Conservation (phyloP, 2,329 filamentous ascomycete species). For the Fusarium sterilihyphosum region DNA sequence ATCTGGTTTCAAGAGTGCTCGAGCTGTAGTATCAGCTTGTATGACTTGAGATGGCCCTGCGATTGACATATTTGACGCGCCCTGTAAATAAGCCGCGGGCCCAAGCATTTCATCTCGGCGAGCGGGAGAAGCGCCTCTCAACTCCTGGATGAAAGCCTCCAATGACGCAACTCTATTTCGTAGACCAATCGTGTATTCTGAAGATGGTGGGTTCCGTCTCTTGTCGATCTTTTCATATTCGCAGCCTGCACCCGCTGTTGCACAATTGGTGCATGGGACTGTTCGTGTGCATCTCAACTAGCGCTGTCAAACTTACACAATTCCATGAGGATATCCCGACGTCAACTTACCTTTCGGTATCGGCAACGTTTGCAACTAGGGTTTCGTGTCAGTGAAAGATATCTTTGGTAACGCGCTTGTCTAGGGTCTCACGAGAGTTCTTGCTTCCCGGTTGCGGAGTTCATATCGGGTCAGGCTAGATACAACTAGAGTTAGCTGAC, state of each 20-base stretch:
- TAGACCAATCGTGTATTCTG: neutral
- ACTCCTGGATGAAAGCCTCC: neutral
- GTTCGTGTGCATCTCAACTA: constrained; percentile 6
- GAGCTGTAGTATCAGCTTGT: neutral
- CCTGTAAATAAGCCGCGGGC: no score
- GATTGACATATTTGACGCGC: neutral
- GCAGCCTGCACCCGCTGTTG: neutral
- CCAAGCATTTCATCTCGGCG: neutral
- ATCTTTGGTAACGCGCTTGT: neutral
- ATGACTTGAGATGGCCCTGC: neutral
- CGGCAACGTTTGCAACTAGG: constrained; percentile 3
- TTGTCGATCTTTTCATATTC: constrained; percentile 1
- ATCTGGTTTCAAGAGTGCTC: neutral
- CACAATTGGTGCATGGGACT: neutral
- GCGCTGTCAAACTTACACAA: neutral
- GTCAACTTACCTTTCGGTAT: neutral
- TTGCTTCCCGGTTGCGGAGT: neutral
- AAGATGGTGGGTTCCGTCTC: neutral
- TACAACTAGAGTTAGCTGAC: rapidly evolving
- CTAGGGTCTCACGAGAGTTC: neutral
- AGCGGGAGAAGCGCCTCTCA: neutral
- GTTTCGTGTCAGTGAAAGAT: neutral
- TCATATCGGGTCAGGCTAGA: neutral
- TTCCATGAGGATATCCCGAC: rapidly evolving
- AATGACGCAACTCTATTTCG: neutral